Conservation (phyloP, 768 basidiomycete genomes). For the Calocybe indica region DNA sequence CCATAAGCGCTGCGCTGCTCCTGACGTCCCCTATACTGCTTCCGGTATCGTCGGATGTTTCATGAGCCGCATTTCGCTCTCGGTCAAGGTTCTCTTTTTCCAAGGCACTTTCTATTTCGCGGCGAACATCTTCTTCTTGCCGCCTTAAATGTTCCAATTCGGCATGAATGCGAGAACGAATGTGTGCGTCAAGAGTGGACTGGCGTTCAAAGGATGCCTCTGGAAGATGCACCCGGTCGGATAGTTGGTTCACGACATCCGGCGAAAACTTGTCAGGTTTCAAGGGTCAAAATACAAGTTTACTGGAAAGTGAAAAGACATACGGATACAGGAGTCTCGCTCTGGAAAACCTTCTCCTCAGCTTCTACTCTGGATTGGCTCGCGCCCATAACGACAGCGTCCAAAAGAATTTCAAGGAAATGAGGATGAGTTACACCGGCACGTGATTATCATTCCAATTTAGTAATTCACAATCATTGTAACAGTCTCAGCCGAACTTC, state of each 20-base stretch:
- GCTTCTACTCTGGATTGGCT: constrained; percentile 55
- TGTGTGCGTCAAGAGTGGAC: constrained; percentile 64
- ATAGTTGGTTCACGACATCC: constrained; percentile 74
- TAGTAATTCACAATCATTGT: too few relatives aligned
- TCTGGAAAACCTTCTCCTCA: constrained; percentile 53
- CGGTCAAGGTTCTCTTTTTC: constrained; percentile 86
- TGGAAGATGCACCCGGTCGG: constrained; percentile 54
- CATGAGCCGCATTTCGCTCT: constrained; percentile 52
- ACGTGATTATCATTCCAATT: not conserved
- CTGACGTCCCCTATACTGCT: constrained; percentile 37
- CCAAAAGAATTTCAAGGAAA: not conserved
- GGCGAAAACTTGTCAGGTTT: constrained; percentile 60
- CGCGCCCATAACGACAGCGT: constrained; percentile 47
- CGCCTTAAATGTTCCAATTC: constrained; percentile 61
- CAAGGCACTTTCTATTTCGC: constrained; percentile 71
- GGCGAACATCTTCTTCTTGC: constrained; percentile 64
- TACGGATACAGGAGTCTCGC: constrained; percentile 51
- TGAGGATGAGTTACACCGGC: not conserved
- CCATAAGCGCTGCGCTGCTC: constrained; percentile 57
- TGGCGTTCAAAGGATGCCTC: constrained; percentile 65
- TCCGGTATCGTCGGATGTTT: constrained; percentile 24
- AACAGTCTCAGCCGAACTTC: not conserved
- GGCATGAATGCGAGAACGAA: constrained; percentile 64
- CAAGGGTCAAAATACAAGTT: not conserved
- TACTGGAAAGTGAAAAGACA: constrained; percentile 7